These are phyloP conservation scores for Avena insularis DNA, from an alignment of 176 grass and related monocot species.

Conservation along the genomic window DNA sequence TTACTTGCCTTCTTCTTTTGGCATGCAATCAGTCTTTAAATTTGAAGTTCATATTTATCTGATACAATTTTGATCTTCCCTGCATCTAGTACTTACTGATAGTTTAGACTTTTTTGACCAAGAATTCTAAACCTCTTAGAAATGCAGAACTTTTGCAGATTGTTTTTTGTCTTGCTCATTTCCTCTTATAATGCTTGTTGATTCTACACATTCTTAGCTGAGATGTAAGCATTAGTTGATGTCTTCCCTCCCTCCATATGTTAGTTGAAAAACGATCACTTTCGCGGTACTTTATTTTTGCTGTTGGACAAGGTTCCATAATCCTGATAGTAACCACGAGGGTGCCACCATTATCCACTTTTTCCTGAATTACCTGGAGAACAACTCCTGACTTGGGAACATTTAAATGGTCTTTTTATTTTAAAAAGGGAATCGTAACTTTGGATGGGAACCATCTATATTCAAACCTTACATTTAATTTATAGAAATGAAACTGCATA, in stretches of 20 bases:
- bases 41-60: conserved; percentile 6
- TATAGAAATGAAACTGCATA: neutral
- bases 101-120: neutral
- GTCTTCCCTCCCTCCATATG: neutral
- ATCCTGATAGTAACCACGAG: neutral
- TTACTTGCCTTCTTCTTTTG: conserved; percentile 6
- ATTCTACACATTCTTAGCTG: conserved; percentile 19
- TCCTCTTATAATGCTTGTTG: neutral
- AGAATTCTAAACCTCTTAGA: conserved; percentile 20
- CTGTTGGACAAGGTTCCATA: neutral
- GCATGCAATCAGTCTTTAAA: neutral
- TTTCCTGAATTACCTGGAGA: neutral
- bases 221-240: neutral
- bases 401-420: neutral
- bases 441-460: neutral
- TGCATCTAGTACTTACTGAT: conserved; percentile 16
- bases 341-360: neutral
- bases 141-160: neutral
- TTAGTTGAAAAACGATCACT: conserved; percentile 11
- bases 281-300: neutral
- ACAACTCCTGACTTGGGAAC: neutral
- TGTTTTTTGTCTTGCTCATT: conserved; percentile 19
- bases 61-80: conserved; percentile 17
- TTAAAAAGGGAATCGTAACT: neutral
- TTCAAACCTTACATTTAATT: neutral